Conservation (phyloP, 441 rosid genomes). For the Populus hybrid region DNA sequence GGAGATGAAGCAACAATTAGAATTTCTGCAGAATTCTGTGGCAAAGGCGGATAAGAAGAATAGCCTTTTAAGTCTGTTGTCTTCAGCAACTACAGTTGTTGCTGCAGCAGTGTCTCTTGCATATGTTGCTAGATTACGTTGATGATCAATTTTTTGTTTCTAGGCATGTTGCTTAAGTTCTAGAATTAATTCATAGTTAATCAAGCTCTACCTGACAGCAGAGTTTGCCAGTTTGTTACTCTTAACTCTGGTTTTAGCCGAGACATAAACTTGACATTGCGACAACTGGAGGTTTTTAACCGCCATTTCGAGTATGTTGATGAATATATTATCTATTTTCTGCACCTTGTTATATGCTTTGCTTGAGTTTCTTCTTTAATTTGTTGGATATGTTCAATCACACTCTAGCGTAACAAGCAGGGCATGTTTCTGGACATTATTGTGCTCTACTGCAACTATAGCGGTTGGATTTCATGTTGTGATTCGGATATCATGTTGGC, state of each 20-base stretch:
- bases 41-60: slow-evolving; percentile 52
- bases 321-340: neutral
- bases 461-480: neutral
- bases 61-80: slow-evolving; percentile 51
- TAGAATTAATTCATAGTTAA: slow-evolving; percentile 10
- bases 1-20: slow-evolving; percentile 54
- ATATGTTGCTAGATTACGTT: slow-evolving; percentile 45
- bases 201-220: slow-evolving; percentile 9
- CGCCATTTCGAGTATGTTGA: neutral
- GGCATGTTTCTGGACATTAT: neutral
- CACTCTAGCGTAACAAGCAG: neutral
- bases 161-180: slow-evolving; percentile 6
- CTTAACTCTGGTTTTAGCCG: slow-evolving; percentile 3
- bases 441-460: neutral
- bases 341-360: neutral
- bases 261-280: slow-evolving; percentile 6
- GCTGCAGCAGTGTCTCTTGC: slow-evolving; percentile 71
- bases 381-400: neutral
- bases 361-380: neutral
- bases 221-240: slow-evolving; percentile 14
- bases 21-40: slow-evolving; percentile 39
- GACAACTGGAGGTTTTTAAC: neutral
- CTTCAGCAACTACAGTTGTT: slow-evolving; percentile 56
- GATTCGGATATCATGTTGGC: neutral
- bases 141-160: slow-evolving; percentile 7